phyloP scores from a whole-genome alignment of 2,329 filamentous ascomycete species.

The Hymenoscyphus albidus region DNA sequence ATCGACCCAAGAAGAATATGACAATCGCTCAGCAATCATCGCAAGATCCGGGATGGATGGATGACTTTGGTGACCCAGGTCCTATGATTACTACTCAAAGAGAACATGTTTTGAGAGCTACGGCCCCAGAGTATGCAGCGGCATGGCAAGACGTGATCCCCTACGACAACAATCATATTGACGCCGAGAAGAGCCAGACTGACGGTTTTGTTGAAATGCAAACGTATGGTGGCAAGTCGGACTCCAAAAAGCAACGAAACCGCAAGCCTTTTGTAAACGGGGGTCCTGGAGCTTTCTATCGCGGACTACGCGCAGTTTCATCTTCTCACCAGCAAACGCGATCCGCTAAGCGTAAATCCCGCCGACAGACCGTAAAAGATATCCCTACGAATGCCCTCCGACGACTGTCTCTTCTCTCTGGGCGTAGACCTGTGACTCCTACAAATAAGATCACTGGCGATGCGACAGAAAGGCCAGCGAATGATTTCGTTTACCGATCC shows the following conservation, averaged over 20 bases:
- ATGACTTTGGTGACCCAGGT: constrained; percentile 20
- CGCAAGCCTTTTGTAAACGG: constrained; percentile 21
- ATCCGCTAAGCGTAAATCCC: constrained; percentile 2
- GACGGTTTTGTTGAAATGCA: constrained; percentile 14
- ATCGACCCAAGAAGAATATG: neutral
- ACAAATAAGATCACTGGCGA: neutral
- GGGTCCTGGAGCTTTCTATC: constrained; percentile 29
- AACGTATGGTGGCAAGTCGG: constrained; percentile 8
- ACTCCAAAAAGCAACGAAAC: constrained; percentile 9
- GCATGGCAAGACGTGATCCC: constrained; percentile 4
- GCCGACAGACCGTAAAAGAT: constrained; percentile 16
- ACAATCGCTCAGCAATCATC: neutral
- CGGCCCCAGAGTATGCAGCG: neutral
- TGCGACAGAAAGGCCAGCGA: constrained; percentile 3
- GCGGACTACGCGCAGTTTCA: constrained; percentile 21
- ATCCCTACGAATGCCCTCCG: constrained; percentile 25
- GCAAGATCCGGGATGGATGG: constrained; percentile 18
- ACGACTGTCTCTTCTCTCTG: constrained; percentile 25
- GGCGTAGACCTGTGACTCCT: constrained; percentile 16
- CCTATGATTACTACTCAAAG: constrained; percentile 11
- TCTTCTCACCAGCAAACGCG: constrained; percentile 10
- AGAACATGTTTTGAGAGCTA: constrained; percentile 9
- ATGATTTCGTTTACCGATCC: constrained; percentile 30
- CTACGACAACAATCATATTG: constrained; percentile 16
- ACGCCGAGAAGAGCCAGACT: constrained; percentile 6